A percentile compares a stretch with the other conserved stretches of the same genome.
phyloP scores from a whole-genome alignment of 768 basidiomycete species.

The Leccinum variicolor region DNA sequence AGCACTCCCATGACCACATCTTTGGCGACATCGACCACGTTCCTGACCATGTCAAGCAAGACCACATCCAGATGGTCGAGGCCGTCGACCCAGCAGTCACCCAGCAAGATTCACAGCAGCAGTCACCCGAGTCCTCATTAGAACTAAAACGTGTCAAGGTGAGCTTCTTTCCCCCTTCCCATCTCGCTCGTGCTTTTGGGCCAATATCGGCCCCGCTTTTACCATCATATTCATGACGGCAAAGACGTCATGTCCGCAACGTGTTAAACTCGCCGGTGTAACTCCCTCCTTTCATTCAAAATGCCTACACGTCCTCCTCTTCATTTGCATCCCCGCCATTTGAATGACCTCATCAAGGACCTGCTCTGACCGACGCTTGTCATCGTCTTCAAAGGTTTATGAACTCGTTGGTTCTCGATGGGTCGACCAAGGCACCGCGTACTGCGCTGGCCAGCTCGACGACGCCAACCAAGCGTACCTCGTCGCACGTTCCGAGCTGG shows the following conservation, averaged over 20 bases:
- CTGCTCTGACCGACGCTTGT: constrained; percentile 28
- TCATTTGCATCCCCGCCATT: constrained; percentile 21
- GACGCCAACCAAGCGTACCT: constrained; percentile 75
- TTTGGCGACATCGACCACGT: constrained; percentile 34
- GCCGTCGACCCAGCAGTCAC: constrained; percentile 36
- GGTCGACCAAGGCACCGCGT: constrained; percentile 96
- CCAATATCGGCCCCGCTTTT: constrained; percentile 15
- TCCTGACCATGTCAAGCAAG: constrained; percentile 30
- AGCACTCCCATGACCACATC: constrained; percentile 31
- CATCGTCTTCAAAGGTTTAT: constrained; percentile 67
- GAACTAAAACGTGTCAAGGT: constrained; percentile 88
- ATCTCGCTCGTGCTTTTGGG: constrained; percentile 13
- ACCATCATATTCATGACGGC: constrained; percentile 20
- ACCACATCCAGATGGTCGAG: constrained; percentile 33
- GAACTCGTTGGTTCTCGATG: constrained; percentile 88
- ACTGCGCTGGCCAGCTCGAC: constrained; percentile 87
- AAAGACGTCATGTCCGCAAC: constrained; percentile 25
- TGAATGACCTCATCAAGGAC: constrained; percentile 32
- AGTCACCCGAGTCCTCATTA: constrained; percentile 60
- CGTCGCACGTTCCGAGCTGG: constrained; percentile 78
- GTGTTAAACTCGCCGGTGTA: constrained; percentile 15
- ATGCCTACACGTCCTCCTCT: constrained; percentile 13
- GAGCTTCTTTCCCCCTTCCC: constrained; percentile 29
- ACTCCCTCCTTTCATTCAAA: constrained; percentile 14
- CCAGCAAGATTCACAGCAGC: constrained; percentile 58